phyloP scores from a whole-genome alignment of 805 yeast species.

The Yarrowia alimentaria region DNA sequence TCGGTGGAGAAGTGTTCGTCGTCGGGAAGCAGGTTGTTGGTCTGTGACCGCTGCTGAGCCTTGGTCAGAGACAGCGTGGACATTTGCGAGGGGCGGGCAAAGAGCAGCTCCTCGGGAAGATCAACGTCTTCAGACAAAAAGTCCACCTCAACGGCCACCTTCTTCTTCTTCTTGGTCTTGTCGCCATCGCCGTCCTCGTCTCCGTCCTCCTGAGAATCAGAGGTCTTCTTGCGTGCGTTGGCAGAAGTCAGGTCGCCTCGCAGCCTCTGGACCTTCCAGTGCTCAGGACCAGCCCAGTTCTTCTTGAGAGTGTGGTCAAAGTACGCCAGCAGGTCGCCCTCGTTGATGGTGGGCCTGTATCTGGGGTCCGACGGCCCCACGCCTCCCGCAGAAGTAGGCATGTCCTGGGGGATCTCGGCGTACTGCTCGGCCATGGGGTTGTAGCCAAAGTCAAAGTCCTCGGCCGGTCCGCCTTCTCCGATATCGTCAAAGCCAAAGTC shows the following conservation, averaged over 20 bases:
- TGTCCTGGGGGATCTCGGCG: background rate
- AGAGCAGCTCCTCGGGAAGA: conserved; percentile 44
- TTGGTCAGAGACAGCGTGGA: conserved; percentile 46
- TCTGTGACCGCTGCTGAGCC: conserved; percentile 44
- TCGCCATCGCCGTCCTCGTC: conserved; percentile 28
- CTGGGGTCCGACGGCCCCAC: background rate
- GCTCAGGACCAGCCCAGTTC: conserved; percentile 91
- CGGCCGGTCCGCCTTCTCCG: conserved; percentile 14
- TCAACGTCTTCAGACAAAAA: conserved; percentile 44
- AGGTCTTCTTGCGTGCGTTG: no score
- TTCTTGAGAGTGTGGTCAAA: conserved; percentile 69
- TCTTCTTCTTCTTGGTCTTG: conserved; percentile 29
- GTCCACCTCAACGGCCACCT: conserved; percentile 45
- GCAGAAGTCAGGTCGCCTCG: conserved; percentile 43
- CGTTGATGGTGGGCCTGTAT: conserved; percentile 22
- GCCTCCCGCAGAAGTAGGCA: background rate
- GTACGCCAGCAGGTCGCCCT: conserved; percentile 68
- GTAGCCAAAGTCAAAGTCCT: conserved; percentile 19
- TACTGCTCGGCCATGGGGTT: conserved; percentile 22
- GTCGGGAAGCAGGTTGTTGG: conserved; percentile 60
- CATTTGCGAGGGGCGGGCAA: conserved; percentile 41
- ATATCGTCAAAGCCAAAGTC: conserved; percentile 22
- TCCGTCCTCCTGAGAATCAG: background rate
- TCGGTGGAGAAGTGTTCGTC: conserved; percentile 72
- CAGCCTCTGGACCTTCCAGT: conserved; percentile 76